phyloP scores from a whole-genome alignment of 768 basidiomycete species.

The Piloderma croceum region DNA sequence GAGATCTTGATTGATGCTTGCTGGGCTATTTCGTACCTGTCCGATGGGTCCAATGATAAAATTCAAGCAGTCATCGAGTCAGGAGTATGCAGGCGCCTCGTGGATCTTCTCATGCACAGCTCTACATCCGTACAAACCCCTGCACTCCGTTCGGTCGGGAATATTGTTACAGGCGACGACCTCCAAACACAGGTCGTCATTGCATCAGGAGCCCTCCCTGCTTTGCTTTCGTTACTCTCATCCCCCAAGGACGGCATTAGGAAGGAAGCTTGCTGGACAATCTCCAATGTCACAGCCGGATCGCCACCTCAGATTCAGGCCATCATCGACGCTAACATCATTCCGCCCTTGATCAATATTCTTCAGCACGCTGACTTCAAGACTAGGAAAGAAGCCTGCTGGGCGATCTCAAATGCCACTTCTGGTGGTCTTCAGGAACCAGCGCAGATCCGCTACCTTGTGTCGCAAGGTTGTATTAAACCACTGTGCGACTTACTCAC shows the following conservation, averaged over 20 bases:
- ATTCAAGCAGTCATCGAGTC: slow-evolving; percentile 99
- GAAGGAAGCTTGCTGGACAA: slow-evolving; percentile 99
- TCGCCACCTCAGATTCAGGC: slow-evolving; percentile 95
- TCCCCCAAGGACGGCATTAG: slow-evolving; percentile 98
- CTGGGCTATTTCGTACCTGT: slow-evolving; percentile 99
- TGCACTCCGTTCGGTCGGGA: slow-evolving; percentile 95
- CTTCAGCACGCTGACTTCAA: slow-evolving; percentile 98
- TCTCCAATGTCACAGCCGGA: slow-evolving; percentile 97
- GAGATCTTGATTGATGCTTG: slow-evolving; percentile 99
- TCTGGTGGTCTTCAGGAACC: slow-evolving; percentile 97
- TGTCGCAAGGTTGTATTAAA: slow-evolving; percentile 96
- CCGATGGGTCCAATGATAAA: slow-evolving; percentile 98
- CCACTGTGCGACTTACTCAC: slow-evolving; percentile 93
- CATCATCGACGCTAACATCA: slow-evolving; percentile 96
- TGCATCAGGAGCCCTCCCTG: slow-evolving; percentile 93
- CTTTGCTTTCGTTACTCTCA: slow-evolving; percentile 85
- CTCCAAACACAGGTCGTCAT: slow-evolving; percentile 99
- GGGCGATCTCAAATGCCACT: slow-evolving; percentile 99
- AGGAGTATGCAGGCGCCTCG: slow-evolving; percentile 94
- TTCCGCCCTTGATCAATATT: slow-evolving; percentile 98
- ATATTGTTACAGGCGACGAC: slow-evolving; percentile 99
- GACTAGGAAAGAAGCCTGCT: slow-evolving; percentile 98
- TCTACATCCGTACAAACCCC: slow-evolving; percentile 97
- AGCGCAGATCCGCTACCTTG: slow-evolving; percentile 94
- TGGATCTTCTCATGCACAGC: slow-evolving; percentile 92